Evolutionary conservation across 176 grass and related monocot species (phyloP).

Genomic region (Alopecurus myosuroides): DNA sequence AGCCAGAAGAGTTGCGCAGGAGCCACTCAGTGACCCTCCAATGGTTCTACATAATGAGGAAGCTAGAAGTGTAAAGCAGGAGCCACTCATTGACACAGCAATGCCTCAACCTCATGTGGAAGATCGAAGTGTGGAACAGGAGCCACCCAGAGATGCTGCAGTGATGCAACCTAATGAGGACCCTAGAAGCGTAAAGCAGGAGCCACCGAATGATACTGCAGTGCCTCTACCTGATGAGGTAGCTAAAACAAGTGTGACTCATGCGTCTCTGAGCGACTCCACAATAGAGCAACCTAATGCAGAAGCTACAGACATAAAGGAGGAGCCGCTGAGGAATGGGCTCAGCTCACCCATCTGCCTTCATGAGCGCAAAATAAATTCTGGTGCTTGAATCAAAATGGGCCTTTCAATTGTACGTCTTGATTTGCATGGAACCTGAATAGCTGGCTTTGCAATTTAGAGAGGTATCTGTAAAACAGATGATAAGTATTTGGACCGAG

Average conservation of each 20-base stretch:
- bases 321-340: not conserved
- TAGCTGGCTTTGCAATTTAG: not conserved
- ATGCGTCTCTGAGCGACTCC: not conserved
- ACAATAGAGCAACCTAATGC: not conserved
- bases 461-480: not conserved
- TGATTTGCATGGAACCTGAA: not conserved
- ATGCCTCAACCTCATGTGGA: not conserved
- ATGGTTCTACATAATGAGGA: not conserved
- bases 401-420: not conserved
- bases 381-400: slow-evolving; percentile 5
- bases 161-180: not conserved
- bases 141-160: not conserved
- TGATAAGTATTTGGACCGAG: not conserved
- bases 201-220: not conserved
- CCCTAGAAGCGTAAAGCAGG: not conserved
- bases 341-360: not conserved
- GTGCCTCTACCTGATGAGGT: not conserved
- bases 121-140: not conserved
- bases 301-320: not conserved
- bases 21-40: not conserved
- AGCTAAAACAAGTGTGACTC: not conserved
- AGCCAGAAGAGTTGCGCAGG: not conserved
- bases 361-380: not conserved
- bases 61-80: slow-evolving; percentile 1
- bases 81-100: not conserved